Evolutionary conservation across 2,329 filamentous ascomycete genomes (phyloP), one percentile per base, ranked within the genome.

Genomic region (Penicillium sp.): DNA sequence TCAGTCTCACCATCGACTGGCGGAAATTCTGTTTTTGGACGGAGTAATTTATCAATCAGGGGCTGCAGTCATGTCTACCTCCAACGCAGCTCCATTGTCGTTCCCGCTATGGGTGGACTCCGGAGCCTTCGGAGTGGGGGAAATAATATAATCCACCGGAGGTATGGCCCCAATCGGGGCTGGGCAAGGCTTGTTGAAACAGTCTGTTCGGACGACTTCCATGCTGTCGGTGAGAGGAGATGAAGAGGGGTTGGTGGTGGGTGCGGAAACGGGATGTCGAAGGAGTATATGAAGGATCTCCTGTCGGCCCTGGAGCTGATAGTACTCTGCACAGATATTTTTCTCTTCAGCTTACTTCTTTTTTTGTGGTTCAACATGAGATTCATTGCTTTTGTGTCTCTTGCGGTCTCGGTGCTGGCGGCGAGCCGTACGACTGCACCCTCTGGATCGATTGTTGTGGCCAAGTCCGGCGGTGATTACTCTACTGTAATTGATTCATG

Each of bases 341-440:
- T 26, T 22, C 11, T 25, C 28, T 5, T 10, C 22, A n/a, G 19
- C n/a, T 26, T 38, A 5, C 14, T 25, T 11, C 25, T 26, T 10
- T 40, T n/a, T 25, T 28, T 7, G 0, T 42, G 16, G 16, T 25
- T n/a, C 19, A 59, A 16, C 25, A 64, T 62, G 60, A 59, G 43
- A 40, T 45, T 67, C 13, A 48, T 67, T 6, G 25, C 59, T 4
- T 33, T 65, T 6, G 25, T 58, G 38, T 55, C 60, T 30, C 66
- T 64, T 56, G 65, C 61, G 10, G 52, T 58, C 14, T 61, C 66
- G 11, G 67, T 59, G 33, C 52, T 69, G 8, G 68, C 67, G 28
- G 60, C 63, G n/a, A 70, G 67, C 51, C 68, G 69, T 38, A 68
- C 61, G 26, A 63, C 68, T n/a, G 52, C 69, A 40, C 69, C 69